Base-by-base conservation (phyloP, 306 rosid species). In the Fragaria nilgerrensis region DNA sequence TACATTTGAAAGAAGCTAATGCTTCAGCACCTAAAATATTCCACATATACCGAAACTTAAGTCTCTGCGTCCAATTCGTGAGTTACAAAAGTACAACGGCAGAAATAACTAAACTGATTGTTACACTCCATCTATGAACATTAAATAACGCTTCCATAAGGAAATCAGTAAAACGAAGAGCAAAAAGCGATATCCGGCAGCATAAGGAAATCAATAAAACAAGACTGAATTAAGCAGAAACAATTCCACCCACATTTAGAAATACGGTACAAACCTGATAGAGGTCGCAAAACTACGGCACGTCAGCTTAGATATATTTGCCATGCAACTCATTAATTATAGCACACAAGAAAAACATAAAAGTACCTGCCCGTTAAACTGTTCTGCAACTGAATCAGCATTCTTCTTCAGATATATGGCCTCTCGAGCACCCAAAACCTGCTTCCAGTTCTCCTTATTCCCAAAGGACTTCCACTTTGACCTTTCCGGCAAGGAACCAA, bases 401-500 rank as follows among this genome's bases (percentile, higher is more conserved):
- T 80, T 79, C 62, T 86, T 85, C 55, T 84, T 88, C 78, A 74
- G 41, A 62, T 80, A 87, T 23, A 49, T 82, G 17, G 84, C 89
- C 79, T 87, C 92, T 34, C 98, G 87, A 76, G 85, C 87, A 77
- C 77, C 66, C 86, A 95, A 80, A 72, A 85, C 87, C 83, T 82
- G 88, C 85, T 86, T 90, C 97, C 95, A 95, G 27, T 48, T 63
- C 78, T 83, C 85, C 77, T 78, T 85, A 58, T 77, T 77, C 34
- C 80, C 78, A 48, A 32, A 67, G 71, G 87, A 85, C 77, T 77
- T 91, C 93, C 97, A 90, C 79, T 85, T 88, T 7, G 88, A 52
- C 80, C 74, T 83, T 61, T 89, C 89, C 20, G 95, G 93, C 34
- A 92, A 50, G 20, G 50, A 72, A 79, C 92, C 90, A 75, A 86